Conservation (phyloP, 192 early-diverging fungal species). For the Gamsiella multidivaricata region DNA sequence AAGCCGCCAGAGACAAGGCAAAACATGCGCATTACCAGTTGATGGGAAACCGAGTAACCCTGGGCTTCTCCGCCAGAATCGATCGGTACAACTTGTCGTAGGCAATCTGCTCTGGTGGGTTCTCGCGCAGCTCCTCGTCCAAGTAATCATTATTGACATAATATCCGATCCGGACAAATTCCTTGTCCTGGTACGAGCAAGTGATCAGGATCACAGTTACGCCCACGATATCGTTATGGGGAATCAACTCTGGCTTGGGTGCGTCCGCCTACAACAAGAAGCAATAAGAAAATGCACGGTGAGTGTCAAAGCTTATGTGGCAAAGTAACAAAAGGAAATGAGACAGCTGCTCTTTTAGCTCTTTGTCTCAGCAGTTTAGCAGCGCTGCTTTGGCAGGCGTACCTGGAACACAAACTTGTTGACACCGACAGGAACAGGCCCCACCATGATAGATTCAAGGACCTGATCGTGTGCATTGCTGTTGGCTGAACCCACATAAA, state of each 20-base stretch:
- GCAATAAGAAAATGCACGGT: not conserved
- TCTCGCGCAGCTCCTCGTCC: conserved; percentile 82
- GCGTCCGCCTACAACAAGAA: conserved; percentile 65
- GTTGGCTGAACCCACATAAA: conserved; percentile 94
- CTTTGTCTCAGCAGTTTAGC: too few species aligned
- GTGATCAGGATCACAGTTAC: conserved; percentile 92
- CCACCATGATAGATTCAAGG: conserved; percentile 94
- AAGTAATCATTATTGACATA: conserved; percentile 97
- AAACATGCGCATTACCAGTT: conserved; percentile 60
- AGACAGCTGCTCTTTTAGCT: not conserved
- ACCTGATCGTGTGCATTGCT: conserved; percentile 89
- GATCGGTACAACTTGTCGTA: conserved; percentile 84
- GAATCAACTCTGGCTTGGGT: conserved; percentile 80
- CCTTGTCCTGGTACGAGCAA: conserved; percentile 88
- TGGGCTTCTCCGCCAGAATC: conserved; percentile 94
- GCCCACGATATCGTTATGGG: conserved; percentile 83
- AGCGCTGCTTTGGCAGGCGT: conserved; percentile 18
- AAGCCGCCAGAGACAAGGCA: not conserved
- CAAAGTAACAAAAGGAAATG: not conserved
- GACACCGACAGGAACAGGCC: conserved; percentile 94
- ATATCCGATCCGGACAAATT: conserved; percentile 98
- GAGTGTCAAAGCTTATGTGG: too few species aligned
- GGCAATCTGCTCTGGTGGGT: conserved; percentile 77
- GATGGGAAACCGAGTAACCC: conserved; percentile 89
- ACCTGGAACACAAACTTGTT: conserved; percentile 95